These are phyloP conservation scores for Chrysopogon serrulatus DNA, from an alignment of 176 grass and related monocot genomes.

Conservation along the genomic window DNA sequence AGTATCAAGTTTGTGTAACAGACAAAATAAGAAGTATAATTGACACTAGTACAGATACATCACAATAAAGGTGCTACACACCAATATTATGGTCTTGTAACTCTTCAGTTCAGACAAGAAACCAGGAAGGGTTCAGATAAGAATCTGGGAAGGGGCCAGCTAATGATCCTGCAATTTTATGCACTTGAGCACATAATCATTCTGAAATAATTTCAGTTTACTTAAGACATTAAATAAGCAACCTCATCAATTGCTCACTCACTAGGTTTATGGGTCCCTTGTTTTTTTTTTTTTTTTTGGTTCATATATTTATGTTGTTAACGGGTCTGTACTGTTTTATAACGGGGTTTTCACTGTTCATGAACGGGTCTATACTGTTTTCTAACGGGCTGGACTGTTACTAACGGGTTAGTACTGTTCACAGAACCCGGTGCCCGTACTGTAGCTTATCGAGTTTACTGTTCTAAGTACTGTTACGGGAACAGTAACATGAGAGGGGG, in stretches of 20 bases:
- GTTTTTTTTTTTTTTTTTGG: too few species aligned
- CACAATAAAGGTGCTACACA: constrained; percentile 6
- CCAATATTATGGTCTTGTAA: not conserved
- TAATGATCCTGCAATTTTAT: not conserved
- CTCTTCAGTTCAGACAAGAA: not conserved
- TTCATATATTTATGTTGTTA: too few species aligned
- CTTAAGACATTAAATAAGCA: not conserved
- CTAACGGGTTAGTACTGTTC: too few species aligned
- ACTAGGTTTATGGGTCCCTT: too few species aligned
- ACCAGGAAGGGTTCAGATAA: not conserved
- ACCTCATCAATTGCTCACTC: not conserved
- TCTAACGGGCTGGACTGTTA: too few species aligned
- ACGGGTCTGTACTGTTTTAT: too few species aligned
- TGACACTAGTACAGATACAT: not conserved
- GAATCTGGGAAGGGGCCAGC: not conserved
- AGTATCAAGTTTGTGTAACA: not conserved
- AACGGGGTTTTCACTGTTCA: too few species aligned
- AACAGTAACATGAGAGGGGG: too few species aligned
- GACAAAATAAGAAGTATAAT: not conserved
- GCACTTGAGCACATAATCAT: not conserved
- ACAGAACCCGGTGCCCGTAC: too few species aligned
- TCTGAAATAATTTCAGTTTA: not conserved
- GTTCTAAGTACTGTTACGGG: too few species aligned
- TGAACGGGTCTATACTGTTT: too few species aligned
- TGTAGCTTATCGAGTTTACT: too few species aligned